Base-by-base conservation (phyloP, 208 protist genomes). In the Lotmaria passim region DNA sequence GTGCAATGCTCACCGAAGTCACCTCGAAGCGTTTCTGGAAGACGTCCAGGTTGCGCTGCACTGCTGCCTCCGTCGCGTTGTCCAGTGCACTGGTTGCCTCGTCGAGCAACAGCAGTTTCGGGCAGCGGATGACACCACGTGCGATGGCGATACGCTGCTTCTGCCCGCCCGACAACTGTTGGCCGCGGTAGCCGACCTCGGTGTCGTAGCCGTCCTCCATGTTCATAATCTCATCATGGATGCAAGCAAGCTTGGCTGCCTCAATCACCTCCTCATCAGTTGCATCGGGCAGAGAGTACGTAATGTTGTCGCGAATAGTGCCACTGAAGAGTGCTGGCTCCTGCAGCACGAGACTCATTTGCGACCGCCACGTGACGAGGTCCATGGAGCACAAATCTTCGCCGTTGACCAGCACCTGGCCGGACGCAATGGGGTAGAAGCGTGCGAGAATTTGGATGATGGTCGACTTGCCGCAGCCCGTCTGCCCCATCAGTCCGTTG, bases 401-500 rank as follows among this genome's bases (percentile, higher is more conserved):
- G n/a, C 80, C 79, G 48, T 75, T 70, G 24, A 94, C 62, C 12
- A 83, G n/a, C 46, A 95, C 79, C 8, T 58, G 15, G 12, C 90
- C 90, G 0, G 65, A 48, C 5, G 57, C 50, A 46, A 87, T 74
- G 0, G 82, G 76, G 23, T 94, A 82, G 23, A 94, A 79, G 23
- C 90, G 76, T 17, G 94, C 39, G 11, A 97, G 75, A 23, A 89
- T 80, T 5, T 86, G 75, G 44, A 96, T 63, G 52, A 97, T 62
- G 28, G 91, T 87, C 15, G 87, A 91, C 83, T 97, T 97, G 21
- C 93, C 93, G 51, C 82, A 85, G 1, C 94, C 94, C 1, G 93
- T 96, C 59, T 86, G 80, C n/a, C 94, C 94, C 63, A 96, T 86
- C n/a, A 98, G 68, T 3, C 87, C 91, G 48, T 89, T 90, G 14